phyloP scores from a whole-genome alignment of 2,329 filamentous ascomycete genomes.

The Ophiocordyceps robertsii region DNA sequence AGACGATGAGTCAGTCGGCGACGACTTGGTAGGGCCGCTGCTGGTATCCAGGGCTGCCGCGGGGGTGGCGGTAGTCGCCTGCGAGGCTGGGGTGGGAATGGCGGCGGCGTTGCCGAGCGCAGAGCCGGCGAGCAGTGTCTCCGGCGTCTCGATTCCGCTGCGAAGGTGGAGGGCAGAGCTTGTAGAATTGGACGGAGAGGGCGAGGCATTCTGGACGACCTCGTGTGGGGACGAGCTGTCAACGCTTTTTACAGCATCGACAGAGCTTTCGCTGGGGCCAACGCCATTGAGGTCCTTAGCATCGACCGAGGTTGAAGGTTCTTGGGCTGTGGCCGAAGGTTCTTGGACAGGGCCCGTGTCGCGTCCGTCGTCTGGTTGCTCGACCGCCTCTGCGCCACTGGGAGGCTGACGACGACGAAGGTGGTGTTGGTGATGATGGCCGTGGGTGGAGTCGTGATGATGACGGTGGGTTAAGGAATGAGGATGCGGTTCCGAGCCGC shows the following conservation, averaged over 20 bases:
- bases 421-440: conserved; percentile 4
- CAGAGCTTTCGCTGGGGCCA: no score
- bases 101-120: conserved; percentile 22
- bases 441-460: conserved; percentile 4
- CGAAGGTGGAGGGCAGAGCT: conserved; percentile 28
- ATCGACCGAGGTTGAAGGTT: no score
- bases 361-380: not conserved
- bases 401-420: conserved; percentile 4
- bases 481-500: conserved; percentile 9
- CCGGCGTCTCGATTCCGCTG: conserved; percentile 26
- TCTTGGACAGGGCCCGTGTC: no score
- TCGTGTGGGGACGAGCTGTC: no score
- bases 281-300: no score
- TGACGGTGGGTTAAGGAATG: conserved; percentile 6
- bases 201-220: no score
- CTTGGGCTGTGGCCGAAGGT: no score
- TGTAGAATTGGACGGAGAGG: not conserved
- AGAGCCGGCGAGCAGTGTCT: conserved; percentile 23
- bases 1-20: not conserved
- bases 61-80: conserved; percentile 10
- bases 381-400: not conserved
- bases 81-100: conserved; percentile 13
- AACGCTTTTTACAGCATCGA: no score
- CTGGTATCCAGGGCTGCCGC: conserved; percentile 9
- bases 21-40: conserved; percentile 8